Evolutionary conservation across 192 early-diverging fungal genomes (phyloP), one percentile per base, ranked within the genome.

Genomic region (Dispira parvispora): DNA sequence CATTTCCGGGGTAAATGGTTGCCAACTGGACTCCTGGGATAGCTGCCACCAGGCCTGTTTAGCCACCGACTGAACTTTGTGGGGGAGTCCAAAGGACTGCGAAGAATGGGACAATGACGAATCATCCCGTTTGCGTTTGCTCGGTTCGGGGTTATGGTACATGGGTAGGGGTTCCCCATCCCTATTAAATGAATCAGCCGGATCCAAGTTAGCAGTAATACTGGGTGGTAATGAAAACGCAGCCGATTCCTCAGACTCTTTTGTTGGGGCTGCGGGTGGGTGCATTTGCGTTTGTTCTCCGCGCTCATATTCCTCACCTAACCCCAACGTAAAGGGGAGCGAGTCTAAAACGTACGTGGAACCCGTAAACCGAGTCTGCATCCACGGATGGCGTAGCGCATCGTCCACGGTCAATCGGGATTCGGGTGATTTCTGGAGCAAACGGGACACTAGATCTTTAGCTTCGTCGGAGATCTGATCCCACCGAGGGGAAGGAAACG

Each of bases 401-500:
- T 67, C 65, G n/a, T 79, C 73, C 13, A 81, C 74, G 6, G 71
- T 74, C 54, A 81, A 69, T 13, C 82, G 69, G 52, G 68, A 64
- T 38, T 45, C 52, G 11, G 79, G 78, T 44, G 79, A 73, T 3
- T 71, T 65, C 28, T 71, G 69, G 65, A 83, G 64, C 69, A 83
- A 71, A 45, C 54, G 56, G 63, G 65, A 50, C 28, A 83, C 73
- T 11, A 78, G 64, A 27, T 78, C 77, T 28, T 81, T 79, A 13
- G 84, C 75, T 20, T 79, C 81, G 8, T 70, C 68, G 1, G 84
- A 84, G 26, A 88, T 71, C 0, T 70, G 67, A 63, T 90, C 85
- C 92, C 92, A 96, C 69, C 84, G 82, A 1, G 85, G 84, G 42
- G 79, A 70, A 11, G 84, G 84, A 68, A 93, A 96, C 43, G 77